Percentiles rank a stretch among this genome's conserved stretches.
Evolutionary conservation across 495 filamentous ascomycete species (phyloP).

Genomic region (Xylaria sp.): DNA sequence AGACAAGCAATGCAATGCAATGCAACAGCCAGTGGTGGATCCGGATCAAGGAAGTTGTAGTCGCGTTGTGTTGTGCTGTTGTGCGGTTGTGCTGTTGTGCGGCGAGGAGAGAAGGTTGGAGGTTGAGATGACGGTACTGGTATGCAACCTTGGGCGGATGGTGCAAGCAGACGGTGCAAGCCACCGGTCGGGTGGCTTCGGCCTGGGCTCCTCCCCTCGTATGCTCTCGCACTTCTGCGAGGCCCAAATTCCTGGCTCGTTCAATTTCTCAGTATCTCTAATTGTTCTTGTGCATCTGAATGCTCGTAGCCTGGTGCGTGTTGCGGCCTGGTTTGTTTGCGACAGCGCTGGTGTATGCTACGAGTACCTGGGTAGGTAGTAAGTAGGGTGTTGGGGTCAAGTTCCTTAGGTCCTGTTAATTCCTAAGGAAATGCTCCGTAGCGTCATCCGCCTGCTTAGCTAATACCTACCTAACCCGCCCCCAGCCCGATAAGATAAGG

Average conservation of each 20-base stretch:
- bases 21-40: background rate
- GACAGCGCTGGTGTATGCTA: conserved; percentile 12
- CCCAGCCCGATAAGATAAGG: conserved; percentile 15
- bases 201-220: conserved; percentile 7
- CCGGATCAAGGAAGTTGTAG: background rate
- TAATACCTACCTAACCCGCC: background rate
- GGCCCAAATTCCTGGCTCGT: background rate
- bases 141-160: conserved; percentile 3
- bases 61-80: background rate
- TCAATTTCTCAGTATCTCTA: conserved; percentile 2
- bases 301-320: conserved; percentile 5
- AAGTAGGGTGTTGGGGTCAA: conserved; percentile 29
- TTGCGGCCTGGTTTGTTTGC: conserved; percentile 14
- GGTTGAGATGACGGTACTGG: conserved; percentile 12
- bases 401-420: conserved; percentile 27
- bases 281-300: conserved; percentile 1
- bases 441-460: conserved; percentile 21
- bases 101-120: background rate
- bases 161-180: conserved; percentile 6
- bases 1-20: conserved; percentile 1
- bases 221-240: background rate
- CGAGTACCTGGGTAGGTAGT: conserved; percentile 8
- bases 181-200: conserved; percentile 12
- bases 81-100: background rate
- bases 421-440: conserved; percentile 27